Evolutionary conservation across 164 flowering plant species (phyloP).

Genomic region (Sedum album): DNA sequence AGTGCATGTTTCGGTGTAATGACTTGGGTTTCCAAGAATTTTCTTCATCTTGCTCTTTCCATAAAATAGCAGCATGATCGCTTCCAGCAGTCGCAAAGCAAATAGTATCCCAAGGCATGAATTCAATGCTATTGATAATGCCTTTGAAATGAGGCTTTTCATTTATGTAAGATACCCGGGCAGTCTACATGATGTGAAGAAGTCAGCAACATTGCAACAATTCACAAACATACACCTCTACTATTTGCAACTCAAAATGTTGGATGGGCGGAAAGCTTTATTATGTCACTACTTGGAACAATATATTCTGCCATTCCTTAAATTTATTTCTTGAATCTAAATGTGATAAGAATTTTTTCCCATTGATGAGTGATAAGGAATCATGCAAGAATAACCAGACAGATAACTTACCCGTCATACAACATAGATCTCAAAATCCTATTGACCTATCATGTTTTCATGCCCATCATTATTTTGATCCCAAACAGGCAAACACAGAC

Average conservation of each 20-base stretch:
- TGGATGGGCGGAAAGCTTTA: not conserved
- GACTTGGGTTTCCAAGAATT: constrained; percentile 66
- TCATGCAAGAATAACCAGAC: not conserved
- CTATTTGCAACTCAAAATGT: not conserved
- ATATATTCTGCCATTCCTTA: not conserved
- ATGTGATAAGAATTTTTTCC: not conserved
- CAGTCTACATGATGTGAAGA: constrained; percentile 27
- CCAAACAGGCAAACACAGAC: not conserved
- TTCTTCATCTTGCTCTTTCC: constrained; percentile 59
- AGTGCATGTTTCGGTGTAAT: constrained; percentile 64
- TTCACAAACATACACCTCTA: not conserved
- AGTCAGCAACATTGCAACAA: constrained; percentile 6
- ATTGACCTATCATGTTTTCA: not conserved
- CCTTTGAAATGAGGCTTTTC: constrained; percentile 89
- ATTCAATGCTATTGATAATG: constrained; percentile 68
- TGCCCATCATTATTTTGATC: not conserved
- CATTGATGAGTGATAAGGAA: constrained; percentile 1
- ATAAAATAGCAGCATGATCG: constrained; percentile 83
- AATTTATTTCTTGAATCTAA: not conserved
- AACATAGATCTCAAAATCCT: not conserved
- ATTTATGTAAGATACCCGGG: constrained; percentile 55
- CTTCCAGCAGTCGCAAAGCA: constrained; percentile 90
- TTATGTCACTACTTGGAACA: not conserved
- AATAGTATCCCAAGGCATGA: constrained; percentile 68
- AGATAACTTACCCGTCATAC: not conserved